A percentile compares a stretch with the other conserved stretches of the same genome.
Conservation (phyloP, 116 monocot species). For the Phalaenopsis hybrid region DNA sequence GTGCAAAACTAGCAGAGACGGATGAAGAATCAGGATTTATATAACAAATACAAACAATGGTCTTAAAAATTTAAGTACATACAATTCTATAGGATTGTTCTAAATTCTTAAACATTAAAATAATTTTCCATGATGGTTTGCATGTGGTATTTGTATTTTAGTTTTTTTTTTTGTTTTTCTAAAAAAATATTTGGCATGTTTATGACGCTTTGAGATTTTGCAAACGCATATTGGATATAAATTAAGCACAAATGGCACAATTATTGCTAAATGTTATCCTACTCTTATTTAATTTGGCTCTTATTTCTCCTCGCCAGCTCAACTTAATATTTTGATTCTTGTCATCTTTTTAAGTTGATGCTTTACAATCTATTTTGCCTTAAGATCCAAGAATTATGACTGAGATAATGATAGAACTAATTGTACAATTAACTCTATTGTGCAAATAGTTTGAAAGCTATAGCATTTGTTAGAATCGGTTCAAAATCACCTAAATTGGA, state of each 20-base stretch:
- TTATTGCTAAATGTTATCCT: background rate
- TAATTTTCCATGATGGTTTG: background rate
- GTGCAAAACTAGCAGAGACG: background rate
- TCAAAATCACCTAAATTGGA: too few relatives aligned
- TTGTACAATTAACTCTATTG: too few relatives aligned
- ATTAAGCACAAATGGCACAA: background rate
- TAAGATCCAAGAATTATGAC: too few relatives aligned
- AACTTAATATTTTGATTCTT: too few relatives aligned
- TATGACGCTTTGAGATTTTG: background rate
- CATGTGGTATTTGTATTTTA: background rate
- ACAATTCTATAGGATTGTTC: background rate
- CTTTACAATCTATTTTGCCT: too few relatives aligned
- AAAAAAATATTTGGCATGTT: too few relatives aligned
- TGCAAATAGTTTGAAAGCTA: too few relatives aligned
- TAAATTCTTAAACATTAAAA: background rate
- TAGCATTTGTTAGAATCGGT: too few relatives aligned
- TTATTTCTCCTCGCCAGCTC: too few relatives aligned
- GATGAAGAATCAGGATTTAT: background rate
- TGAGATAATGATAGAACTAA: too few relatives aligned
- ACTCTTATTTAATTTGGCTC: too few relatives aligned
- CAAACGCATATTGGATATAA: background rate
- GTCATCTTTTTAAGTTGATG: too few relatives aligned
- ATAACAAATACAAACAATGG: background rate
- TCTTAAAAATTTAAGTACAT: background rate
- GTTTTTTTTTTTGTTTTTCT: background rate